These are phyloP conservation scores for Abelmoschus esculentus DNA, from an alignment of 345 rosid genomes.

Conservation along the genomic window DNA sequence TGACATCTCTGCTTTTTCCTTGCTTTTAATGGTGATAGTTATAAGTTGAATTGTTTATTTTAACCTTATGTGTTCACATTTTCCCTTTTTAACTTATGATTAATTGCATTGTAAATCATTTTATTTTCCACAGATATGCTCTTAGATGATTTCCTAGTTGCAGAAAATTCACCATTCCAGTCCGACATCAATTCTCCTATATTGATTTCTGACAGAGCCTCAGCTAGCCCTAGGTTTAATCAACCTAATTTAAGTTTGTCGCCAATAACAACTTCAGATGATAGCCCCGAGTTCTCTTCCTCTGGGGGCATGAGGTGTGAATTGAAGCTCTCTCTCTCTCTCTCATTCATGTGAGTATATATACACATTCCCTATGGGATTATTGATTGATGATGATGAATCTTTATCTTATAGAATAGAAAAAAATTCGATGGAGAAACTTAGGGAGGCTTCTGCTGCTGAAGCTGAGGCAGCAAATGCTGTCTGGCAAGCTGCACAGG, in stretches of 20 bases:
- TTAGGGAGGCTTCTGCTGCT: slow-evolving; percentile 95
- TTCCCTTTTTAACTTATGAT: neutral
- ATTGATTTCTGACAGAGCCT: slow-evolving; percentile 57
- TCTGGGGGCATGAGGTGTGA: slow-evolving; percentile 59
- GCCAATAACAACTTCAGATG: slow-evolving; percentile 32
- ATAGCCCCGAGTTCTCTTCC: slow-evolving; percentile 28
- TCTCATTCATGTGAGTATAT: neutral
- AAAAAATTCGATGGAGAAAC: slow-evolving; percentile 71
- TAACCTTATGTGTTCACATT: neutral
- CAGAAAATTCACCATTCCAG: slow-evolving; percentile 82
- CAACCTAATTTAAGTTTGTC: slow-evolving; percentile 28
- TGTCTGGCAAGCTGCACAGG: slow-evolving; percentile 96
- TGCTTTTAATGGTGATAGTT: neutral
- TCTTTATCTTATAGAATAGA: slow-evolving; percentile 58
- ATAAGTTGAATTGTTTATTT: neutral
- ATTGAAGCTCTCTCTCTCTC: neutral
- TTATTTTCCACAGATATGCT: slow-evolving; percentile 53
- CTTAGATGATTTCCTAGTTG: slow-evolving; percentile 79
- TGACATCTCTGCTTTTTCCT: neutral
- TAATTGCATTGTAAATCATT: neutral
- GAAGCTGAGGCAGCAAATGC: slow-evolving; percentile 96
- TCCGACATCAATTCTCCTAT: slow-evolving; percentile 58
- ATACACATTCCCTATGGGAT: neutral
- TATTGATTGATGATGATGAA: slow-evolving; percentile 13
- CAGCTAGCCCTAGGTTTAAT: slow-evolving; percentile 42